These are phyloP conservation scores for Tylopilus intermedius DNA, from an alignment of 768 basidiomycete genomes.

Conservation along the genomic window DNA sequence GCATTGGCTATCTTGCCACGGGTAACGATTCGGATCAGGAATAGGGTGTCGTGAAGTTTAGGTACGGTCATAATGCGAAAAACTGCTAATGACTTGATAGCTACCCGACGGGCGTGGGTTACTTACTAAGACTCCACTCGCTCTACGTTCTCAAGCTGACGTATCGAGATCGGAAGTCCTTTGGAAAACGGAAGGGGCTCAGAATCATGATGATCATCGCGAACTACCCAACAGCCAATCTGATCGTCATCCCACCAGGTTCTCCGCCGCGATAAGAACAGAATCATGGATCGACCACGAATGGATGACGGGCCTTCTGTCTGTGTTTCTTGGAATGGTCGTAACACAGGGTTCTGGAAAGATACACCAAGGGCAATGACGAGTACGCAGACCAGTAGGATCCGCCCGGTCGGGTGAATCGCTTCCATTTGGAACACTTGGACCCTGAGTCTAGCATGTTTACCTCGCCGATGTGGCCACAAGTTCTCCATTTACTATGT, in stretches of 20 bases:
- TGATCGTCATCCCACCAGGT: too few relatives aligned
- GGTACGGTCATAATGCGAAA: conserved; percentile 4
- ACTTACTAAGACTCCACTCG: background rate
- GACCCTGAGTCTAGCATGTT: background rate
- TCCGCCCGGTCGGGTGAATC: conserved; percentile 12
- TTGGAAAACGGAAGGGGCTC: background rate
- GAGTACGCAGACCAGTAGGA: conserved; percentile 5
- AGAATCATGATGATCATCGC: background rate
- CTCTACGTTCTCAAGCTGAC: background rate
- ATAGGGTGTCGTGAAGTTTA: background rate
- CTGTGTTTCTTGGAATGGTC: background rate
- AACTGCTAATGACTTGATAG: background rate
- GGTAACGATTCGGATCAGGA: background rate
- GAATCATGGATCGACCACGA: background rate
- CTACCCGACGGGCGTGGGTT: conserved; percentile 1
- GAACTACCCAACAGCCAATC: background rate
- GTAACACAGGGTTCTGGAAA: background rate
- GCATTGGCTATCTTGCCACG: conserved; percentile 5
- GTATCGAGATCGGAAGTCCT: background rate
- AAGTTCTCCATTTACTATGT: background rate
- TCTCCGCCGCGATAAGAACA: background rate
- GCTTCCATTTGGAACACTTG: conserved; percentile 4
- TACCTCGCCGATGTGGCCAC: background rate
- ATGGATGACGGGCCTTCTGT: background rate
- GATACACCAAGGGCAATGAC: conserved; percentile 1